Percentiles rank a stretch among this genome's conserved stretches.
phyloP scores from a whole-genome alignment of 2,329 filamentous ascomycete species.

The Fusarium sp. region DNA sequence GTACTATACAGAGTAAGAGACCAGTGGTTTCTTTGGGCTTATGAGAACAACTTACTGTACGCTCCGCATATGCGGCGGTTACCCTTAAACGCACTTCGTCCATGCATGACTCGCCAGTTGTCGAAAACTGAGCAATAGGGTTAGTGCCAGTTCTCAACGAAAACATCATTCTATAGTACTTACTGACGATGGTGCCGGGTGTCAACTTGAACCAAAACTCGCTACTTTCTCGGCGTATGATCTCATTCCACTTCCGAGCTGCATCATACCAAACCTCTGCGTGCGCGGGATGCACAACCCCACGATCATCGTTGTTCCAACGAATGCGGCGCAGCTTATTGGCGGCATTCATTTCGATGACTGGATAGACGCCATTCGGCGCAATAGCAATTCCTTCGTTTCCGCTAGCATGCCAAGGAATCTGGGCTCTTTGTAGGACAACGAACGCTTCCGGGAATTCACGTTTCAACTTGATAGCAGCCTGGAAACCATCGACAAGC shows the following conservation, averaged over 20 bases:
- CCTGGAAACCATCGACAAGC: conserved; percentile 87
- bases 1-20: conserved; percentile 62
- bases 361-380: conserved; percentile 75
- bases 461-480: conserved; percentile 68
- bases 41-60: conserved; percentile 73
- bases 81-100: conserved; percentile 83
- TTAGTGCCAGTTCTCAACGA: conserved; percentile 23
- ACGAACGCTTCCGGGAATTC: conserved; percentile 68
- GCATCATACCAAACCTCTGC: conserved; percentile 80
- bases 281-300: conserved; percentile 60
- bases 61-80: conserved; percentile 89
- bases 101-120: conserved; percentile 95
- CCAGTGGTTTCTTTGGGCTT: conserved; percentile 5
- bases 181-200: conserved; percentile 82
- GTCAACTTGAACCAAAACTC: conserved; percentile 85
- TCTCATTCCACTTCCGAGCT: conserved; percentile 76
- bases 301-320: conserved; percentile 95
- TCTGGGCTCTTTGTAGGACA: conserved; percentile 63
- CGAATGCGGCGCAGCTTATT: conserved; percentile 69
- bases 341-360: conserved; percentile 69
- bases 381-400: conserved; percentile 85
- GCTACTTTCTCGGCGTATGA: conserved; percentile 72
- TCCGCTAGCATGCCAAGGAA: conserved; percentile 89
- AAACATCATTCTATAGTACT: conserved; percentile 47
- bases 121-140: conserved; percentile 76